A percentile compares a stretch with the other conserved stretches of the same genome.
Evolutionary conservation across 129 eudicot genomes (phyloP).

Genomic region (Centrapalus pauciflorus): DNA sequence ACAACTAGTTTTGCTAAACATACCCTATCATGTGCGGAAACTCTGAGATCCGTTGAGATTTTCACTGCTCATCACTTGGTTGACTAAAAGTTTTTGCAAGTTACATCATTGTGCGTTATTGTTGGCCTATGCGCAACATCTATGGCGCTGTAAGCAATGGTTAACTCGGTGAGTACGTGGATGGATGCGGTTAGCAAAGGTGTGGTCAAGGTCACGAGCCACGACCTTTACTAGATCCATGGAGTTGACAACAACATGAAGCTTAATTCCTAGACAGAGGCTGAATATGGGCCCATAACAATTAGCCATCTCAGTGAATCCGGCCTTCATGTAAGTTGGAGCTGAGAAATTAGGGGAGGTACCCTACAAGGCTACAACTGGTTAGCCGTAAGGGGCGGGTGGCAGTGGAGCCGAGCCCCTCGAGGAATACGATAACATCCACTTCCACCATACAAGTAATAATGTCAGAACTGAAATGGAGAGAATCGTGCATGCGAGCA

Average conservation of each 20-base stretch:
- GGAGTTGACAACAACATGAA: conserved; percentile 27
- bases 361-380: conserved; percentile 28
- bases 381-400: conserved; percentile 29
- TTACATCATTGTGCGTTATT: conserved; percentile 26
- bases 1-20: no score
- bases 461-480: conserved; percentile 6
- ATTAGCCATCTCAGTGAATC: conserved; percentile 17
- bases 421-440: not conserved
- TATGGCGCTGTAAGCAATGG: conserved; percentile 3
- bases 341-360: conserved; percentile 23
- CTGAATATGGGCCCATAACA: conserved; percentile 29
- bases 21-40: conserved; percentile 16
- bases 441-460: conserved; percentile 1
- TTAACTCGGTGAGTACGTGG: conserved; percentile 1
- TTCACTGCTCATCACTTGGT: conserved; percentile 28
- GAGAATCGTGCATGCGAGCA: conserved; percentile 21
- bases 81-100: conserved; percentile 13
- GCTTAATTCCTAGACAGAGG: conserved; percentile 25
- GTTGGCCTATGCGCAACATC: conserved; percentile 10
- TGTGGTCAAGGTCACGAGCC: conserved; percentile 27
- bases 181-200: conserved; percentile 29
- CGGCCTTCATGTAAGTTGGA: conserved; percentile 25
- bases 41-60: conserved; percentile 7
- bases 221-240: conserved; percentile 20
- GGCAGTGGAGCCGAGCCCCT: not conserved